Base-by-base conservation (phyloP, 345 rosid genomes). In the Mangifera indica region DNA sequence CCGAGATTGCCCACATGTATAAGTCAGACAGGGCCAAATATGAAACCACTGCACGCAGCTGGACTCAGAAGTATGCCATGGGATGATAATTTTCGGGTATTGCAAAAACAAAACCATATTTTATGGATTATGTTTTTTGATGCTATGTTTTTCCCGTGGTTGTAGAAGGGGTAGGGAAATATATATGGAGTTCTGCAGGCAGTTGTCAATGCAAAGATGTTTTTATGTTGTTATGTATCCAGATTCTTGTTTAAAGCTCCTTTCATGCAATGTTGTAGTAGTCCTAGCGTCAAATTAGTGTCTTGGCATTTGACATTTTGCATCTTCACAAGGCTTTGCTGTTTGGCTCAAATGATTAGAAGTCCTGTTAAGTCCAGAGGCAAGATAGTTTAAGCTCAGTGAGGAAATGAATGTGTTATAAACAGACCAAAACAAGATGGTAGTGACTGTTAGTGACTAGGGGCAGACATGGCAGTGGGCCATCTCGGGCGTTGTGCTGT, bases 61-160 rank as follows among this genome's bases (percentile, higher is more conserved):
- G 85, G 85, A 74, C 85, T 9, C 85, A 79, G 77, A 82, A 77
- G 77, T 82, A 79, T 79, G 81, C 83, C 57, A 82, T 82, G 83
- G 85, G 83, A 3, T 82, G 80, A 78, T 22, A 25, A 37, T 70
- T 24, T 37, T n/a, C 14, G 25, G 45, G 17, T 48, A 42, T 44
- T 63, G 32, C 37, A 51, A 9, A 57, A 37, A 56, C 17, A 22
- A 60, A 32, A 51, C 12, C 45, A 3, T 11, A 34, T 32, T 51
- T 44, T 25, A 18, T 20, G 40, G 15, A 17, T 46, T 54, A 63
- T 67, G 57, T 64, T 49, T 53, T 58, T 12, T 24, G 37, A 2
- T 20, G 7, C 29, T 44, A 37, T 57, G 32, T 20, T 60, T 13
- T 20, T 6, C 25, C 4, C n/a, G n/a, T 63, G 62, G 34, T 8